Evolutionary conservation across 1,284 basidiomycete species (phyloP), one percentile per base, ranked within the genome.

Genomic region (Trichosporon ovoides): DNA sequence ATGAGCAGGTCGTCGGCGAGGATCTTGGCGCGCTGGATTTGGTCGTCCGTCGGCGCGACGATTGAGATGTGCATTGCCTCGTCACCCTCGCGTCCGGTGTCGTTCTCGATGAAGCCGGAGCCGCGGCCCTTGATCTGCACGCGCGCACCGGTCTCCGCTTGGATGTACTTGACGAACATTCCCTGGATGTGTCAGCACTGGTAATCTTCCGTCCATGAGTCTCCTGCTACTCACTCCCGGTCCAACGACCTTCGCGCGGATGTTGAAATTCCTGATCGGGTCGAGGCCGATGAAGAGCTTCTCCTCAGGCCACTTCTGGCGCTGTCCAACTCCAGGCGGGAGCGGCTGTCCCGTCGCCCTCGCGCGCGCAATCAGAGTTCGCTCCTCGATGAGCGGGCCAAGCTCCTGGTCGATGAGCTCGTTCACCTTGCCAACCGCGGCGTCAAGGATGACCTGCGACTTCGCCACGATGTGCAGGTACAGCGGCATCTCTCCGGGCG

Each of bases 51-150:
- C 16, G 92, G 93, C 12, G 91, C 62, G 90, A 91, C 91, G 67
- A 95, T 89, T 68, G 92, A 89, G 66, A 96, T 92, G 75, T 94
- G 91, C 84, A 96, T 89, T 1, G 91, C 89, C 71, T 97, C 94
- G 58, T 91, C 87, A 46, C 85, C 83, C 78, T 98, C 94, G 66
- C 85, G 81, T 0, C 92, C 91, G 0, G 93, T 96, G 65, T 98
- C 95, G 68, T 87, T 86, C 71, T 98, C 95, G 65, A 95, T 85
- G 74, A 96, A 98, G 0, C 95, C 96, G 18, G 91, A 95, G 0
- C 96, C 96, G 16, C 87, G 67, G 12, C 95, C 95, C 77, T 98
- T 98, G 73, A 98, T 97, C 77, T 98, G 95, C n/a, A 98, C 95
- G 62, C 95, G 84, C 14, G 93, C 95, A 36, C 88, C 87, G 0